These are phyloP conservation scores for Tagetes erecta DNA, from an alignment of 129 eudicot genomes.

Conservation along the genomic window DNA sequence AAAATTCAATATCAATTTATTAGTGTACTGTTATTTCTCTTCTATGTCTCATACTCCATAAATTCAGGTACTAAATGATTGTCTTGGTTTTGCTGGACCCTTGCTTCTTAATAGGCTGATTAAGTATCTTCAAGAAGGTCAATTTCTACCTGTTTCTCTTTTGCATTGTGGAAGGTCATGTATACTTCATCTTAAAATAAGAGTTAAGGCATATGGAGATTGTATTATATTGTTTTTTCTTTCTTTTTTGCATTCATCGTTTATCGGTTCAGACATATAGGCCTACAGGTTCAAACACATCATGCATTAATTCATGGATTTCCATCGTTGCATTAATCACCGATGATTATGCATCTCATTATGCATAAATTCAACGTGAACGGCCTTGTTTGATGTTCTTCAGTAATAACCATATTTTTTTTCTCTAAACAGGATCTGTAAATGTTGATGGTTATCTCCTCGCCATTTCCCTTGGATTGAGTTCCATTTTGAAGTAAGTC, in stretches of 20 bases:
- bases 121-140: slow-evolving; percentile 90
- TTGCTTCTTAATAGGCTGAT: slow-evolving; percentile 87
- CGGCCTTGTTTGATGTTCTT: background rate
- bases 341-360: background rate
- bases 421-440: slow-evolving; percentile 54
- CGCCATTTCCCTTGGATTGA: slow-evolving; percentile 71
- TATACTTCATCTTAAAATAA: slow-evolving; percentile 5
- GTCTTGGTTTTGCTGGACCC: slow-evolving; percentile 91
- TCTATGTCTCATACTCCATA: slow-evolving; percentile 18
- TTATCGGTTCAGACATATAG: background rate
- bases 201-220: background rate
- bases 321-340: background rate
- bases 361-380: background rate
- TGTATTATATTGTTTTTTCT: slow-evolving; percentile 12
- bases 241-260: background rate
- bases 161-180: background rate
- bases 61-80: slow-evolving; percentile 76
- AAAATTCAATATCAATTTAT: slow-evolving; percentile 6
- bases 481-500: slow-evolving; percentile 75
- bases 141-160: background rate
- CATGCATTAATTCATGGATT: background rate
- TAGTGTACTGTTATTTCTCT: slow-evolving; percentile 13
- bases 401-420: background rate
- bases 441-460: slow-evolving; percentile 67
- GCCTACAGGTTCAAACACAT: background rate